These are phyloP conservation scores for Rubus idaeus DNA, from an alignment of 306 rosid genomes.

Conservation along the genomic window DNA sequence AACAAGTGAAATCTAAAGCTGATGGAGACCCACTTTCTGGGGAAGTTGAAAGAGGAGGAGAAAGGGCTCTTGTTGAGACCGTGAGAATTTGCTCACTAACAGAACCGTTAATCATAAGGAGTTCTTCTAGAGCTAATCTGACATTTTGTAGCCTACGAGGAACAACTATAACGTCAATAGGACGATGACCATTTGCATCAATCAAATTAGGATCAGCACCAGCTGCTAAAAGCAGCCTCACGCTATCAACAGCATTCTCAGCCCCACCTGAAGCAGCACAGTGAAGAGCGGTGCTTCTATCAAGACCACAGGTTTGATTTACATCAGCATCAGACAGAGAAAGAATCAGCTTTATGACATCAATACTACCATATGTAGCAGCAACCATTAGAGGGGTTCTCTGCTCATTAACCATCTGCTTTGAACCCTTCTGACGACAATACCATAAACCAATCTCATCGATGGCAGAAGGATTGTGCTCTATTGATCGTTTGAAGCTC, in stretches of 20 bases:
- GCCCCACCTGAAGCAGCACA: slow-evolving; percentile 95
- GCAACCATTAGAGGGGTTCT: slow-evolving; percentile 93
- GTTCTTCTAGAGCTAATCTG: slow-evolving; percentile 55
- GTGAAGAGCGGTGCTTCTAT: slow-evolving; percentile 90
- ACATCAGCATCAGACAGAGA: slow-evolving; percentile 59
- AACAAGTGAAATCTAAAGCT: slow-evolving; percentile 45
- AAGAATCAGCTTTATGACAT: slow-evolving; percentile 66
- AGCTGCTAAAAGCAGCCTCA: slow-evolving; percentile 68
- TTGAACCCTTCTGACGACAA: slow-evolving; percentile 75
- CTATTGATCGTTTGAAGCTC: slow-evolving; percentile 62
- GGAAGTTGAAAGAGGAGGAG: slow-evolving; percentile 64
- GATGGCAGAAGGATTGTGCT: slow-evolving; percentile 62
- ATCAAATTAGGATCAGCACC: slow-evolving; percentile 76
- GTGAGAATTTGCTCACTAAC: slow-evolving; percentile 46
- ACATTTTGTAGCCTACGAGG: slow-evolving; percentile 58
- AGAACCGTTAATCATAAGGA: slow-evolving; percentile 55
- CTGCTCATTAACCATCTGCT: slow-evolving; percentile 80
- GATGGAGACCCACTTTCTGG: slow-evolving; percentile 66
- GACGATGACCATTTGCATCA: slow-evolving; percentile 75
- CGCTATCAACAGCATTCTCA: slow-evolving; percentile 64
- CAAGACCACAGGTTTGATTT: slow-evolving; percentile 61
- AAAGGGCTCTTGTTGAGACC: slow-evolving; percentile 46
- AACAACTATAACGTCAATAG: slow-evolving; percentile 61
- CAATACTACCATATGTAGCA: slow-evolving; percentile 84
- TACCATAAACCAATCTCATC: slow-evolving; percentile 91